These are phyloP conservation scores for Trypanosoma cruzi DNA, from an alignment of 208 protist genomes.

Conservation along the genomic window DNA sequence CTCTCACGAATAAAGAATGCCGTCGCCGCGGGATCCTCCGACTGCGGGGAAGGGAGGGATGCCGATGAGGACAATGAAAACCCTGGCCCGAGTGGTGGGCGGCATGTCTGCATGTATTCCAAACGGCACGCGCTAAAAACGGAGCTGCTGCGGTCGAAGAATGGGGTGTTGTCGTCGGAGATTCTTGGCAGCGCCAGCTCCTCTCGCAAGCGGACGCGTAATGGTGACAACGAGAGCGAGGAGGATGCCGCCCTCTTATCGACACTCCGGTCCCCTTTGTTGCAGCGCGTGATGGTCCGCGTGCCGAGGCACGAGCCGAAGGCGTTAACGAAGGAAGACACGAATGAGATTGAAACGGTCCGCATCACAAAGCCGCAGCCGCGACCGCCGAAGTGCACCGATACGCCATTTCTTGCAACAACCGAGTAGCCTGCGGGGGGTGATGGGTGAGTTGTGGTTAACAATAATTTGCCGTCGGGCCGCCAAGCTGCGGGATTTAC, in stretches of 20 bases:
- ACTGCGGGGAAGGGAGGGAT: constrained; percentile 38
- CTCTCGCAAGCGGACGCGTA: constrained; percentile 36
- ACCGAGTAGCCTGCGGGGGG: too few species aligned
- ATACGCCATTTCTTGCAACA: constrained; percentile 69
- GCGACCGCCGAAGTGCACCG: constrained; percentile 76
- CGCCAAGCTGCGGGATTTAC: too few species aligned
- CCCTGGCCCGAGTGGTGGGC: constrained; percentile 40
- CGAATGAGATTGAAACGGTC: constrained; percentile 41
- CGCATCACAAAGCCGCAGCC: constrained; percentile 77
- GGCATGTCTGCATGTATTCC: constrained; percentile 80
- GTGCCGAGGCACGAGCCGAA: constrained; percentile 66
- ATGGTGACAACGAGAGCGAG: constrained; percentile 1
- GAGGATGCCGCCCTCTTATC: constrained; percentile 21
- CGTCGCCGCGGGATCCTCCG: constrained; percentile 25
- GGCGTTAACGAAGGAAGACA: constrained; percentile 38
- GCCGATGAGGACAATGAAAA: constrained; percentile 20
- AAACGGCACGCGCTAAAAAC: constrained; percentile 88
- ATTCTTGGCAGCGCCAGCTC: constrained; percentile 65
- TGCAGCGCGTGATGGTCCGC: constrained; percentile 75
- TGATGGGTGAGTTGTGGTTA: too few species aligned
- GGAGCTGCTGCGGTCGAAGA: constrained; percentile 58
- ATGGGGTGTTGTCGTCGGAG: constrained; percentile 39
- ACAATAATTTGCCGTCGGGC: too few species aligned
- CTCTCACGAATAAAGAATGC: constrained; percentile 67
- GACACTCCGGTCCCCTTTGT: constrained; percentile 64